Conservation (phyloP, 345 rosid genomes). For the Angophora floribunda region DNA sequence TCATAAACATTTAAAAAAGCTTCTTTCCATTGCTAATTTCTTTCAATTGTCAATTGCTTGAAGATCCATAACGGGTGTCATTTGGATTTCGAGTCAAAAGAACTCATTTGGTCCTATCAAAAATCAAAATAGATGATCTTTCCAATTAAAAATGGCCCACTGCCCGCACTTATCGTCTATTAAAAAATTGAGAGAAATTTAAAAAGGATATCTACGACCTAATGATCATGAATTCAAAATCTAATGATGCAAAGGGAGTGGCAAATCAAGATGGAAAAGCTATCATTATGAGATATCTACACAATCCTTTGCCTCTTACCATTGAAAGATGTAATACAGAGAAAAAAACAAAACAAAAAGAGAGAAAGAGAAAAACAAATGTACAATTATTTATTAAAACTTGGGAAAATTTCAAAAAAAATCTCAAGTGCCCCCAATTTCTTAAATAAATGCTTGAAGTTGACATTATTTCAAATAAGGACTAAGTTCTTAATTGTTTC, state of each 20-base stretch:
- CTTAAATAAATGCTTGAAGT: no score
- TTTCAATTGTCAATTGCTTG: background rate
- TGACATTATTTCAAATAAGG: no score
- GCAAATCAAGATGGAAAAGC: background rate
- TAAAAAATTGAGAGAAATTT: background rate
- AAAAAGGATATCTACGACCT: background rate
- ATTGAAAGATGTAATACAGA: background rate
- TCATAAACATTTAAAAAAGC: no score
- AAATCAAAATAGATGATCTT: background rate
- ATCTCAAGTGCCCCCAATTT: no score
- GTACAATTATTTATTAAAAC: no score
- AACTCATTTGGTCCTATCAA: background rate
- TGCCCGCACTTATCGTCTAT: no score
- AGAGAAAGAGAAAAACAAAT: no score
- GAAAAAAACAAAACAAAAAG: fast-evolving
- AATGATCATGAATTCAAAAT: background rate
- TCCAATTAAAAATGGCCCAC: background rate
- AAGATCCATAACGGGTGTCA: background rate
- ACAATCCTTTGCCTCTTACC: background rate
- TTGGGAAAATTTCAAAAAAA: no score
- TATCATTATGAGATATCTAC: no score
- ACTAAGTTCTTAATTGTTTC: no score
- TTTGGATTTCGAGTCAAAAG: background rate
- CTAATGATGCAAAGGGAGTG: background rate
- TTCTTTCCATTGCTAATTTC: background rate